phyloP scores from a whole-genome alignment of 1,284 basidiomycete genomes.

The Ceratobasidium sp. region DNA sequence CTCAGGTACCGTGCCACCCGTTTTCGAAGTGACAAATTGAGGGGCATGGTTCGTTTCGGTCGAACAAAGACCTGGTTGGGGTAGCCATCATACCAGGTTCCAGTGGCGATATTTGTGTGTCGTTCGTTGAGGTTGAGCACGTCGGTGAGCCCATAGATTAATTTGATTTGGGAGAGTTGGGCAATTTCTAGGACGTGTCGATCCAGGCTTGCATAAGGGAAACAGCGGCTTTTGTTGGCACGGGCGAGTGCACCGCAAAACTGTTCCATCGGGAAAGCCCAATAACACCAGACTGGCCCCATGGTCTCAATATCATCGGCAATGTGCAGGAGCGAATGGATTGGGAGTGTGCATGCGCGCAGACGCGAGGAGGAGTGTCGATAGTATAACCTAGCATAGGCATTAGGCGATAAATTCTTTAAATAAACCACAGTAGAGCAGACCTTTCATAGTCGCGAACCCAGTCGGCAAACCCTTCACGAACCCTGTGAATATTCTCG shows the following conservation, averaged over 20 bases:
- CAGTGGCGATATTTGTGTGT: conserved; percentile 3
- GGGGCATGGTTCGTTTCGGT: too few species aligned
- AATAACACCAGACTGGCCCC: conserved; percentile 42
- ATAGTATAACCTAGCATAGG: conserved; percentile 32
- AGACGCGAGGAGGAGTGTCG: neutral
- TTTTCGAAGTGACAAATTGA: too few species aligned
- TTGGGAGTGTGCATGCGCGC: conserved; percentile 15
- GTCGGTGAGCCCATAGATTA: conserved; percentile 27
- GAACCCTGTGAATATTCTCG: neutral
- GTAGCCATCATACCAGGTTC: neutral
- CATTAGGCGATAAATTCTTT: too few species aligned
- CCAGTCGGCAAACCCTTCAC: conserved; percentile 23
- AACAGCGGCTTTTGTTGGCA: conserved; percentile 7
- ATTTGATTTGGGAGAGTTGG: conserved; percentile 24
- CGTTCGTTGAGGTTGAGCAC: conserved; percentile 41
- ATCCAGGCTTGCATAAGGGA: conserved; percentile 9
- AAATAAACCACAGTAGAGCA: neutral
- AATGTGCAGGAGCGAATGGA: conserved; percentile 42
- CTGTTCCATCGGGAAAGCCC: conserved; percentile 44
- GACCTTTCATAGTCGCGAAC: conserved; percentile 22
- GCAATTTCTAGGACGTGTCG: conserved; percentile 2
- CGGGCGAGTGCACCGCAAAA: conserved; percentile 31
- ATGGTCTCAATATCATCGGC: conserved; percentile 35
- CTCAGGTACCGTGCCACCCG: too few species aligned
- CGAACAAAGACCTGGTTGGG: neutral